Percentiles rank a stretch among this genome's conserved stretches.
Evolutionary conservation across 805 yeast genomes (phyloP).

Genomic region (Wickerhamomyces pijperi): DNA sequence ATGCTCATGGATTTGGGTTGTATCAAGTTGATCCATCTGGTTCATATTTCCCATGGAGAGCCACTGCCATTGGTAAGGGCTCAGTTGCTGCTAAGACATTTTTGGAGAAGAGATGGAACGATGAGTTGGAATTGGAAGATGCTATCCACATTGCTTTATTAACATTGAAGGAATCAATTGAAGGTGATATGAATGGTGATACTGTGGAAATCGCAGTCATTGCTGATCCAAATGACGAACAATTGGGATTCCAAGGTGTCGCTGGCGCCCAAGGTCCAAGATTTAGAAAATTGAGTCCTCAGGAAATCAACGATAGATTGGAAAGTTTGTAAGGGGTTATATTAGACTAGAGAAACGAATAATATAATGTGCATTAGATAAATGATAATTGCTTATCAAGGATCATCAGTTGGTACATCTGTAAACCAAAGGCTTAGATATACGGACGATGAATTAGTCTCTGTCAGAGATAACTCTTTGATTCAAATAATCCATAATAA

Average conservation of each 20-base stretch:
- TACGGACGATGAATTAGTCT: no score
- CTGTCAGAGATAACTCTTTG: no score
- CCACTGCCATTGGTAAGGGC: conserved; percentile 97
- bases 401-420: no score
- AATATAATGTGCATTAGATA: no score
- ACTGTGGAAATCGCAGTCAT: conserved; percentile 87
- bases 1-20: conserved; percentile 57
- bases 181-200: conserved; percentile 95
- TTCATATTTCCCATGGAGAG: conserved; percentile 97
- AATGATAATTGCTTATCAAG: no score
- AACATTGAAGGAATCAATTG: conserved; percentile 92
- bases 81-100: conserved; percentile 95
- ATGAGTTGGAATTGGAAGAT: conserved; percentile 92
- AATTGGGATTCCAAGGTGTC: conserved; percentile 82
- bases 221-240: conserved; percentile 69
- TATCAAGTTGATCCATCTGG: conserved; percentile 99
- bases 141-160: conserved; percentile 93
- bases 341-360: no score
- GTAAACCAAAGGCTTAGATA: no score
- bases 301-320: conserved; percentile 92
- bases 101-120: conserved; percentile 96
- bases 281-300: conserved; percentile 71
- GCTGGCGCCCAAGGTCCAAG: conserved; percentile 75
- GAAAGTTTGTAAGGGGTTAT: conserved; percentile 84
- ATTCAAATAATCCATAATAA: no score